Evolutionary conservation across 2,329 filamentous ascomycete species (phyloP).

Genomic region (Plectosphaerella cucumerina): DNA sequence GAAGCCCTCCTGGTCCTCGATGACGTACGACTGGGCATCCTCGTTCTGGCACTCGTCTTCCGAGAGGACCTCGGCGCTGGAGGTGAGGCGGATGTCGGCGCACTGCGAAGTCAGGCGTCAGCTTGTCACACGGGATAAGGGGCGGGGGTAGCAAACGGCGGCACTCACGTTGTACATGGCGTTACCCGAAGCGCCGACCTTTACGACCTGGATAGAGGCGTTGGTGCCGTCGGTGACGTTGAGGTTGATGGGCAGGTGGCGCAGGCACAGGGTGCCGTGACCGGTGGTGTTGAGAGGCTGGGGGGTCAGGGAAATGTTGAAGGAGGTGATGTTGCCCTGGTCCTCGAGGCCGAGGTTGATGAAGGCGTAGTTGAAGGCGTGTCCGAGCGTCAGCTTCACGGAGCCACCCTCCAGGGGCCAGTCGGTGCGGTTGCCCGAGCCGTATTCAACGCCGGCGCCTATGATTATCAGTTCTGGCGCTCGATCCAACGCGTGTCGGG

Average conservation of each 20-base stretch:
- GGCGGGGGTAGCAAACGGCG: neutral
- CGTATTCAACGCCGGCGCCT: slow-evolving; percentile 46
- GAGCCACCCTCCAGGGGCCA: slow-evolving; percentile 49
- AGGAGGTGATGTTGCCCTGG: slow-evolving; percentile 47
- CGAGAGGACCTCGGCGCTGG: slow-evolving; percentile 39
- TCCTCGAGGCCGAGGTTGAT: slow-evolving; percentile 47
- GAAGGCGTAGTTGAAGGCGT: slow-evolving; percentile 48
- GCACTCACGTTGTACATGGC: slow-evolving; percentile 62
- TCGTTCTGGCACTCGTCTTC: slow-evolving; percentile 54
- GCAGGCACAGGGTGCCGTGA: slow-evolving; percentile 63
- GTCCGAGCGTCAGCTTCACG: slow-evolving; percentile 44
- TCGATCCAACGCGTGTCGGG: neutral
- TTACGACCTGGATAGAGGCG: slow-evolving; percentile 67
- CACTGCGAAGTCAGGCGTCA: slow-evolving; percentile 42
- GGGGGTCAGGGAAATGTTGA: slow-evolving; percentile 64
- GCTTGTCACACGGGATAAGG: neutral
- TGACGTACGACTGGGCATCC: slow-evolving; percentile 36
- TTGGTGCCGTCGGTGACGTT: slow-evolving; percentile 54
- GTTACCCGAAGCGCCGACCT: slow-evolving; percentile 50
- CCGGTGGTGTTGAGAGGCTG: slow-evolving; percentile 54
- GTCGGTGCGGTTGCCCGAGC: slow-evolving; percentile 42
- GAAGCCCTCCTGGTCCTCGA: slow-evolving; percentile 22
- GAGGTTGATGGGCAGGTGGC: slow-evolving; percentile 49
- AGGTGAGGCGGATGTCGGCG: slow-evolving; percentile 67
- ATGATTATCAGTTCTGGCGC: neutral